phyloP scores from a whole-genome alignment of 2,329 filamentous ascomycete species.

The Penicillium decumbens region DNA sequence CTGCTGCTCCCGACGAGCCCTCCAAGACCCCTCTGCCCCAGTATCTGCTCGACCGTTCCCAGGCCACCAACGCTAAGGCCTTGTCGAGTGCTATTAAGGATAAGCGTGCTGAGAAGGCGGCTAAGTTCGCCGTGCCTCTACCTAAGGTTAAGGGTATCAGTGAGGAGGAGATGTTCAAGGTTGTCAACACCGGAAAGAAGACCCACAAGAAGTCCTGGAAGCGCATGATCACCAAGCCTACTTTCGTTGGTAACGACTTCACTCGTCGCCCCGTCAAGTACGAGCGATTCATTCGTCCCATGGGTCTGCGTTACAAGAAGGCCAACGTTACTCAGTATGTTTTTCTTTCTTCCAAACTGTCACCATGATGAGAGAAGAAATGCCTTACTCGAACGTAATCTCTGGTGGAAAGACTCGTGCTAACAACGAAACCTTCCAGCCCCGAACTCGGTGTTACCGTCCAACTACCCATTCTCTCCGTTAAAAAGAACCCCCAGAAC shows the following conservation, averaged over 20 bases:
- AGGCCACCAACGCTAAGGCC: conserved; percentile 65
- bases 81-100: conserved; percentile 88
- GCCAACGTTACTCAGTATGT: conserved; percentile 58
- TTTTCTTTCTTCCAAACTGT: conserved; percentile 6
- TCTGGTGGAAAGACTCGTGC: conserved; percentile 2
- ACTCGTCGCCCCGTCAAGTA: conserved; percentile 80
- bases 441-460: conserved; percentile 82
- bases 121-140: conserved; percentile 84
- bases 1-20: conserved; percentile 69
- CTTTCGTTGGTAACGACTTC: conserved; percentile 88
- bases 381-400: not conserved
- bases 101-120: conserved; percentile 88
- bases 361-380: not conserved
- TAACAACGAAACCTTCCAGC: conserved; percentile 18
- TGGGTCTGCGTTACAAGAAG: conserved; percentile 76
- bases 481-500: conserved; percentile 84
- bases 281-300: conserved; percentile 66
- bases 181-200: conserved; percentile 94
- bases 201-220: conserved; percentile 73
- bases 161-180: conserved; percentile 97
- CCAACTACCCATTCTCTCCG: conserved; percentile 71
- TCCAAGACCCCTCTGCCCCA: conserved; percentile 74
- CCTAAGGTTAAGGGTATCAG: conserved; percentile 91
- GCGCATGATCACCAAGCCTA: conserved; percentile 68
- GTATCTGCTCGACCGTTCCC: conserved; percentile 84